Evolutionary conservation across 1,284 basidiomycete genomes (phyloP).

Genomic region (Apiotrichum gracile): DNA sequence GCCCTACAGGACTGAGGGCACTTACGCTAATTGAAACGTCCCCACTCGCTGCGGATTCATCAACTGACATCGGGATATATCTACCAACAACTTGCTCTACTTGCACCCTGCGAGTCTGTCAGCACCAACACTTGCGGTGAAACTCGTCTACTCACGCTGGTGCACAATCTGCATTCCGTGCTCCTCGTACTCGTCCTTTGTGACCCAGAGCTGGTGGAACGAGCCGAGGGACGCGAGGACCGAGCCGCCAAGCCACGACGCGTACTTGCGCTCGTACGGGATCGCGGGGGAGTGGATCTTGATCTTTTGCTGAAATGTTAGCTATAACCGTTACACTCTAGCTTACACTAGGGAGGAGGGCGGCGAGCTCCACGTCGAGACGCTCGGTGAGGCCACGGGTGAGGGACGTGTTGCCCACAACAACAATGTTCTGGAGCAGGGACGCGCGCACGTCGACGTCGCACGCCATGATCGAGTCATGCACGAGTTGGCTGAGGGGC

Average conservation of each 20-base stretch:
- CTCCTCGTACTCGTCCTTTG: slow-evolving; percentile 32
- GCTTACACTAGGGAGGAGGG: slow-evolving; percentile 74
- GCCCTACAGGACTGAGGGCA: no score
- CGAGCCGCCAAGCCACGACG: slow-evolving; percentile 88
- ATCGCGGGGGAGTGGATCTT: slow-evolving; percentile 89
- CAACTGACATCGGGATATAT: not conserved
- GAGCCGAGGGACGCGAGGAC: slow-evolving; percentile 88
- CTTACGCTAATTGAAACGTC: no score
- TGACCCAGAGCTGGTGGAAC: slow-evolving; percentile 59
- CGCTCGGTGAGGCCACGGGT: slow-evolving; percentile 83
- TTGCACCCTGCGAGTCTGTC: not conserved
- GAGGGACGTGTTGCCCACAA: slow-evolving; percentile 84
- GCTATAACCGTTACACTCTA: slow-evolving; percentile 11
- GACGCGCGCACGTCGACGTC: slow-evolving; percentile 88
- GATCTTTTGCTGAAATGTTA: slow-evolving; percentile 47
- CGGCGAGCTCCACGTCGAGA: slow-evolving; percentile 68
- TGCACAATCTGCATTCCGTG: slow-evolving; percentile 46
- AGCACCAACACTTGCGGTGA: not conserved
- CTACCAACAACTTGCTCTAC: not conserved
- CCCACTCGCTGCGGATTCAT: not conserved
- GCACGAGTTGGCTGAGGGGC: slow-evolving; percentile 69
- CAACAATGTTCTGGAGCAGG: slow-evolving; percentile 85
- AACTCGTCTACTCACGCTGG: slow-evolving; percentile 39
- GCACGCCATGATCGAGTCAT: slow-evolving; percentile 71
- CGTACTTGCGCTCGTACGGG: slow-evolving; percentile 76